Evolutionary conservation across 495 filamentous ascomycete species (phyloP), one percentile per base, ranked within the genome.

Genomic region (Hypoxylon cercidicola): DNA sequence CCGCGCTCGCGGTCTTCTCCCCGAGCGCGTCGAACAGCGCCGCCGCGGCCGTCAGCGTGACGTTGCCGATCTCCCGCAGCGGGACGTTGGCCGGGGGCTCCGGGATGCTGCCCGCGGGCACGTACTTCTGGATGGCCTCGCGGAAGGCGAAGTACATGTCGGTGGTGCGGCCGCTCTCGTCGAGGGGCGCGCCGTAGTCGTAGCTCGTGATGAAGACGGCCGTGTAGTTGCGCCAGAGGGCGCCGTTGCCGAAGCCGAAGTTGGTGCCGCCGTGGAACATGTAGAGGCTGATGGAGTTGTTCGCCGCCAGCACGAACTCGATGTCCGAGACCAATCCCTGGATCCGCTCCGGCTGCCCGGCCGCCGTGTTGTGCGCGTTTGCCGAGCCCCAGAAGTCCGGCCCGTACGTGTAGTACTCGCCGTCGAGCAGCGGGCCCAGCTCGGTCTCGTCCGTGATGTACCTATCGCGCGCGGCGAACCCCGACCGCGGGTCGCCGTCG

Each of bases 251-350:
- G 57, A 79, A 81, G 0, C 74, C 80, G 50, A 78, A 83, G 35
- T 80, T 81, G 0, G 77, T 82, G 1, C 78, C 78, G 9, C 79
- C 79, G 59, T 83, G 80, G 45, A 82, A 79, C 80, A 82, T 82
- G 55, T 81, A 82, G 20, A 82, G 39, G 59, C 72, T 82, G 51
- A 82, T 79, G 8, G 77, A 79, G 15, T 71, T 72, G 19, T 76
- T 74, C 21, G 74, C 74, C 5, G 63, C 65, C 16, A 82, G 72
- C 44, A 80, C 75, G 61, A 68, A 78, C 23, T 74, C 70, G 7
- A 81, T 62, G 54, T 81, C 80, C 13, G 61, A 69, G 10, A 74
- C 62, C 34, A 66, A 64, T 43, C 44, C 52, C 48, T 59, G 52
- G 0, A 67, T 41, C 34, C 39, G 75, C 21, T 30, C 18, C 16